A percentile compares a stretch with the other conserved stretches of the same genome.
Evolutionary conservation across 176 grass and related monocot species (phyloP).

Genomic region (Cocos nucifera): DNA sequence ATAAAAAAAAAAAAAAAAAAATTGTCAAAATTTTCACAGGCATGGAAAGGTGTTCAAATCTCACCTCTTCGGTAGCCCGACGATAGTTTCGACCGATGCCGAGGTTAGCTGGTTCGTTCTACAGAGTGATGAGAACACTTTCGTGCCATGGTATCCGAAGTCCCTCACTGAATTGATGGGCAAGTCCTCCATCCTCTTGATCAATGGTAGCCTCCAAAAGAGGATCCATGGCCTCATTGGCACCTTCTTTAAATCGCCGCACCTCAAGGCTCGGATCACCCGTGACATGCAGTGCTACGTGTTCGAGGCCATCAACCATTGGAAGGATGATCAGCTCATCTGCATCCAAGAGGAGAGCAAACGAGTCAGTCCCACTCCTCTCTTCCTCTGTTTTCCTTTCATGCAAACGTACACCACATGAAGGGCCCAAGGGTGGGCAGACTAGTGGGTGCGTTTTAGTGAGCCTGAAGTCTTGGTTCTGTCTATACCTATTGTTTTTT

Average conservation of each 20-base stretch:
- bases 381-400: neutral
- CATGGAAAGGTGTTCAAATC: conserved; percentile 89
- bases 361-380: too few relatives aligned
- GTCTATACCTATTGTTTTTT: conserved; percentile 22
- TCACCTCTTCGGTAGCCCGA: conserved; percentile 71
- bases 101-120: conserved; percentile 73
- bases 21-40: conserved; percentile 17
- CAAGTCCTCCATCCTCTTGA: conserved; percentile 85
- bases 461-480: conserved; percentile 25
- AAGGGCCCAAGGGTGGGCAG: conserved; percentile 13
- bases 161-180: conserved; percentile 93
- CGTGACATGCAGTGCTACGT: conserved; percentile 72
- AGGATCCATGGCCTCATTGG: conserved; percentile 81
- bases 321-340: conserved; percentile 38
- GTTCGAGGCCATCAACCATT: conserved; percentile 25
- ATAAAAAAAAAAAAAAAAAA: too few relatives aligned
- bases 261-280: conserved; percentile 75
- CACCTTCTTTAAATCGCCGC: conserved; percentile 79
- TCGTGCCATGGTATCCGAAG: conserved; percentile 94
- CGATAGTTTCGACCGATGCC: conserved; percentile 70
- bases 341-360: conserved; percentile 87
- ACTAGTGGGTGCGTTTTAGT: conserved; percentile 6
- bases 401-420: conserved; percentile 27
- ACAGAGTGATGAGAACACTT: conserved; percentile 64
- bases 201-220: conserved; percentile 72